Conservation (phyloP, 768 basidiomycete species). For the Clathrus columnatus region DNA sequence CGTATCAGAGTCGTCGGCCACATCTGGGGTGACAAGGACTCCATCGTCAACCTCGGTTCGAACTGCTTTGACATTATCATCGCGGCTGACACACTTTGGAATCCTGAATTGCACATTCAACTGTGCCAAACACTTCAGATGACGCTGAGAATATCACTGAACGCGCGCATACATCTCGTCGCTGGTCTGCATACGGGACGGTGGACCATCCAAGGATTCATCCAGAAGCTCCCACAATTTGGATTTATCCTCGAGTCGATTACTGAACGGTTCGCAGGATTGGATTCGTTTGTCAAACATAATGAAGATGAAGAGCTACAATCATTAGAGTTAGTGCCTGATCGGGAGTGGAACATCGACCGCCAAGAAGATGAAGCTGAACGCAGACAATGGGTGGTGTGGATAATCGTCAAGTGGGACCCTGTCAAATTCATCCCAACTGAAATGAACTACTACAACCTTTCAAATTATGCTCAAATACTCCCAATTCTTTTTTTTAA, state of each 20-base stretch:
- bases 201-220: conserved; percentile 59
- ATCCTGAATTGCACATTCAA: conserved; percentile 45
- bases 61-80: conserved; percentile 52
- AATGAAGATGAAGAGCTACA: background rate
- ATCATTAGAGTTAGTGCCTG: conserved; percentile 8
- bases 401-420: conserved; percentile 49
- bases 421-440: no score
- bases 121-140: conserved; percentile 45
- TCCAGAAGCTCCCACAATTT: conserved; percentile 28
- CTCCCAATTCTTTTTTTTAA: background rate
- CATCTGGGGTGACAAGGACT: conserved; percentile 44
- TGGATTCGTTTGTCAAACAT: background rate
- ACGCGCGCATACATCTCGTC: conserved; percentile 53
- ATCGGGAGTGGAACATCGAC: conserved; percentile 36
- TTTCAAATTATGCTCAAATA: background rate
- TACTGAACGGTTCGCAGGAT: background rate
- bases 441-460: no score
- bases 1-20: conserved; percentile 49
- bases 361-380: conserved; percentile 58
- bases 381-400: conserved; percentile 63
- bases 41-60: background rate
- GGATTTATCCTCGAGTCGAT: conserved; percentile 29
- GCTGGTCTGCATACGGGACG: conserved; percentile 71
- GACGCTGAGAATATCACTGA: conserved; percentile 34
- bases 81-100: conserved; percentile 76